A percentile compares a stretch with the other conserved stretches of the same genome.
phyloP scores from a whole-genome alignment of 2,329 filamentous ascomycete genomes.

The Cercospora zeina region DNA sequence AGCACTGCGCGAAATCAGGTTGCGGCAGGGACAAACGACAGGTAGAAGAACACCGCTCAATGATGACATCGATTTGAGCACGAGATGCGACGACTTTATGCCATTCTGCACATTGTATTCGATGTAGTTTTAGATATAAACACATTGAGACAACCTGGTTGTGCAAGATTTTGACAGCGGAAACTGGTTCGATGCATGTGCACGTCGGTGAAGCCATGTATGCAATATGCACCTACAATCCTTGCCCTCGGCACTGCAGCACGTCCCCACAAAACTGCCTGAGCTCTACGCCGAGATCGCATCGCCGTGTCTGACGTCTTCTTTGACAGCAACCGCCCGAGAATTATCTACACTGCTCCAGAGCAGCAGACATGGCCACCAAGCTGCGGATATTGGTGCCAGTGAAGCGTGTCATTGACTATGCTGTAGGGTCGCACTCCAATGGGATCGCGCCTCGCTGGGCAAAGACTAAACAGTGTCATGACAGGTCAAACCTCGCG shows the following conservation, averaged over 20 bases:
- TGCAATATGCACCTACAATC: neutral
- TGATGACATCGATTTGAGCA: slow-evolving; percentile 29
- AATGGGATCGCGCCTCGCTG: slow-evolving; percentile 2
- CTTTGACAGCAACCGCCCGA: neutral
- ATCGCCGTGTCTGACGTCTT: slow-evolving; percentile 22
- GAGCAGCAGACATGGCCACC: slow-evolving; percentile 42
- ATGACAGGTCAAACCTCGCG: slow-evolving; percentile 65
- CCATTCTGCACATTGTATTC: slow-evolving; percentile 33
- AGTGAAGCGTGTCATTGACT: slow-evolving; percentile 60
- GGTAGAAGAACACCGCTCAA: slow-evolving; percentile 26
- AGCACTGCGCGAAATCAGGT: slow-evolving; percentile 14
- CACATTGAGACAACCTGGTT: slow-evolving; percentile 17
- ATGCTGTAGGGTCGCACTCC: slow-evolving; percentile 51
- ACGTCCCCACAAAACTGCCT: slow-evolving; percentile 6
- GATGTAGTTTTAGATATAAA: slow-evolving; percentile 32
- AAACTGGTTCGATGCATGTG: slow-evolving; percentile 1
- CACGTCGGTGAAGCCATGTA: neutral
- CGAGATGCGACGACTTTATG: slow-evolving; percentile 21
- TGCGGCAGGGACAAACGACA: slow-evolving; percentile 22
- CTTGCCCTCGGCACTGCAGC: slow-evolving; percentile 18
- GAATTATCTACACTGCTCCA: neutral
- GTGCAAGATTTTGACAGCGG: neutral
- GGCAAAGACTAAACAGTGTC: slow-evolving; percentile 4
- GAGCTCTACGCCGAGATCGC: slow-evolving; percentile 19
- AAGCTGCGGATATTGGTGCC: slow-evolving; percentile 57